Evolutionary conservation across 108 stramenopile species (phyloP).

Genomic region (Nitzschia sp.): DNA sequence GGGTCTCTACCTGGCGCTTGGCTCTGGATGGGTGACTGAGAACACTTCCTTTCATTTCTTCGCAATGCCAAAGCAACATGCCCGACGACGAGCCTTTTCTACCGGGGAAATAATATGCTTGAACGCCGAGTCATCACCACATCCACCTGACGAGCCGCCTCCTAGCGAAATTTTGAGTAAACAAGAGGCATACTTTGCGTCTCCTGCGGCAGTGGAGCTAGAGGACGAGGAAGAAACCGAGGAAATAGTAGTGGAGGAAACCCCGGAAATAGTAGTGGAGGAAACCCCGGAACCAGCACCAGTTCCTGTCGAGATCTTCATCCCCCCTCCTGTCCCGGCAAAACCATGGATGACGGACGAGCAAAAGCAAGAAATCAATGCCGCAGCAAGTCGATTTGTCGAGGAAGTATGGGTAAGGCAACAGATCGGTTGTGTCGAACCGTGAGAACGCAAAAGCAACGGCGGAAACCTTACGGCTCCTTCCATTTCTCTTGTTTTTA

Average conservation of each 20-base stretch:
- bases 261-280: background rate
- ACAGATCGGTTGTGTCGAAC: background rate
- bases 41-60: background rate
- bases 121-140: background rate
- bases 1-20: background rate
- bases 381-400: constrained; percentile 6
- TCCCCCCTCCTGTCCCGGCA: background rate
- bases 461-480: constrained; percentile 1
- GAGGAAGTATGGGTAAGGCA: constrained; percentile 14
- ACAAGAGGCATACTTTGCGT: constrained; percentile 1
- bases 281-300: constrained; percentile 3
- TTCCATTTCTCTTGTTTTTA: too few relatives aligned
- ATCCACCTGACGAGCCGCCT: background rate
- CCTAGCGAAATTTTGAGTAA: background rate
- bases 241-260: background rate
- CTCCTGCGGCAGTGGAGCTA: background rate
- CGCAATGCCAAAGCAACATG: background rate
- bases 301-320: background rate
- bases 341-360: constrained; percentile 1
- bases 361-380: constrained; percentile 17
- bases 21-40: background rate
- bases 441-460: constrained; percentile 1
- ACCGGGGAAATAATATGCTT: background rate
- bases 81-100: background rate
- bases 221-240: background rate